phyloP scores from a whole-genome alignment of 257 asterid genomes.

The Oldenlandia corymbosa region DNA sequence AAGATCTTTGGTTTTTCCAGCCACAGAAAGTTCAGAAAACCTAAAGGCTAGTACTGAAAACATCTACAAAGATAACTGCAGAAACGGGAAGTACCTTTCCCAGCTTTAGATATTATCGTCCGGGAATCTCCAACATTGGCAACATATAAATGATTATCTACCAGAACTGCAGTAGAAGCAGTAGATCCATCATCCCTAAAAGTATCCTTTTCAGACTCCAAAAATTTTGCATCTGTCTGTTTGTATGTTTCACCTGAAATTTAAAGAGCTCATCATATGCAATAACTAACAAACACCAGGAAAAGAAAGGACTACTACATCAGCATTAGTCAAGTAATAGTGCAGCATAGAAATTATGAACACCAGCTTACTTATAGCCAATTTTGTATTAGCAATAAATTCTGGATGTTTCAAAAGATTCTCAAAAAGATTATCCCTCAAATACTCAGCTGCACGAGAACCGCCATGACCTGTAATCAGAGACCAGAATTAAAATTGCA shows the following conservation, averaged over 20 bases:
- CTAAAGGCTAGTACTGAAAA: background rate
- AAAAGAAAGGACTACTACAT: background rate
- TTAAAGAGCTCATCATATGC: background rate
- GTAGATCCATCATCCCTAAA: conserved; percentile 98
- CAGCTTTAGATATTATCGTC: conserved; percentile 83
- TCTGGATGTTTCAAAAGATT: conserved; percentile 84
- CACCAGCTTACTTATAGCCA: conserved; percentile 82
- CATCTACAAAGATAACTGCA: background rate
- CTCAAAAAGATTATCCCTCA: conserved; percentile 87
- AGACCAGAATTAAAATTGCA: conserved; percentile 17
- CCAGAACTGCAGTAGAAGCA: conserved; percentile 80
- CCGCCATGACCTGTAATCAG: conserved; percentile 92
- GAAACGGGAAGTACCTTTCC: conserved; percentile 56
- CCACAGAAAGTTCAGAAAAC: background rate
- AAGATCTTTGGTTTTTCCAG: background rate
- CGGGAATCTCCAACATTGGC: conserved; percentile 99
- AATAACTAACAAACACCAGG: background rate
- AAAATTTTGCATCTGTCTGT: conserved; percentile 72
- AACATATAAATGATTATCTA: conserved; percentile 89
- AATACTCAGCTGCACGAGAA: conserved; percentile 92
- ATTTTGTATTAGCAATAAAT: conserved; percentile 54
- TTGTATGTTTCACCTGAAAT: conserved; percentile 81
- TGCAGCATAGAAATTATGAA: background rate
- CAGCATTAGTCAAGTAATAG: background rate
- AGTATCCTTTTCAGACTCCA: conserved; percentile 90